Evolutionary conservation across 2,329 filamentous ascomycete genomes (phyloP), one percentile per base, ranked within the genome.

Genomic region (Torrubiella hemipterigena): DNA sequence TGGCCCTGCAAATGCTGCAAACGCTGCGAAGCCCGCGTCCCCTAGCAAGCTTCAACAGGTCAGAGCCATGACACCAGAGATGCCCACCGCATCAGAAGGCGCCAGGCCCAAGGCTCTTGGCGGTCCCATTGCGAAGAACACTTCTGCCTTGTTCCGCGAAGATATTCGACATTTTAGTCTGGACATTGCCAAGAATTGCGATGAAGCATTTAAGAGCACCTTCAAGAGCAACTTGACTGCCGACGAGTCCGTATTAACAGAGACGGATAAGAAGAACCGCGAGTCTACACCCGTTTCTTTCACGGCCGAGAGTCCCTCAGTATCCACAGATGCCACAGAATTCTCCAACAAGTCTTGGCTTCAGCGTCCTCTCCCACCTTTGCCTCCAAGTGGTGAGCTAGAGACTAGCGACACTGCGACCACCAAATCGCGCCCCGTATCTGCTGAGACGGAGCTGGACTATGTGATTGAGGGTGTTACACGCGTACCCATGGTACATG

Each of bases 171-270:
- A 89, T 44, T 80, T 93, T 35, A 93, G 85, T 43, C 74, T 73
- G 44, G 85, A 85, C 45, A 77, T 95, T 38, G 84, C 85, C 30
- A 84, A 85, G 53, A 83, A 91, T 36, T 93, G 87, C 47, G 87
- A 96, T 47, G 83, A 91, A 46, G 87, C 87, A 2, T 95, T 96
- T 60, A 87, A 84, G 48, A 76, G 80, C 43, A 67, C 65, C 8
- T 95, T 96, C 60, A 87, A 84, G 48, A 76, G 80, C 43, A 67
- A 65, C 8, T 42, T 72, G 9, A 54, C 69, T 11, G 49, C 54
- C 13, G 55, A 58, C 12, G 52, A 55, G 10, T 57, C 56, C 1
- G 46, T 50, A 17, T 40, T 54, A 24, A 48, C 50, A 4, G 52
- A 59, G 17, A 36, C 32, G 7, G 47, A 56, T 12, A 43, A 42